Conservation (phyloP, 805 yeast genomes). For the Candida michaelii region DNA sequence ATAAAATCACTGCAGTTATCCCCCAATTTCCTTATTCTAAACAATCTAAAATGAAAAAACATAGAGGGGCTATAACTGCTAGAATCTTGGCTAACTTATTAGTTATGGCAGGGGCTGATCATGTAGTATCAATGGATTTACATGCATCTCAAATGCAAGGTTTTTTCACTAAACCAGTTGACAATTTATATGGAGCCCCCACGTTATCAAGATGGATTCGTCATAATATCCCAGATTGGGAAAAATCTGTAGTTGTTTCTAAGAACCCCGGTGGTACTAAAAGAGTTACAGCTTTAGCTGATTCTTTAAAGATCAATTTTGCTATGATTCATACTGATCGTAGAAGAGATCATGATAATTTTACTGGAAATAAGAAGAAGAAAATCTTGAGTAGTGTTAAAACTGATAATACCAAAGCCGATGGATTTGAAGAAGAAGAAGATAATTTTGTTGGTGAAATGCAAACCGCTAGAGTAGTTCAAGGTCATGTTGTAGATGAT, state of each 20-base stretch:
- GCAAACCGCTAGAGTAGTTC: constrained; percentile 93
- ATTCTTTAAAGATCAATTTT: constrained; percentile 88
- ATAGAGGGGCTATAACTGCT: constrained; percentile 98
- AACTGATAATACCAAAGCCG: constrained; percentile 21
- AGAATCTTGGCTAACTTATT: constrained; percentile 94
- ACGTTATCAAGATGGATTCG: constrained; percentile 94
- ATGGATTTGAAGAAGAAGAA: constrained; percentile 56
- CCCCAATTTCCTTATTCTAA: constrained; percentile 98
- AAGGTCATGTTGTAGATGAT: constrained; percentile 96
- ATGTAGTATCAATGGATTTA: constrained; percentile 95
- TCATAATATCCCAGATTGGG: constrained; percentile 81
- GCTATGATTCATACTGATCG: constrained; percentile 99
- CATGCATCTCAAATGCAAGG: constrained; percentile 99
- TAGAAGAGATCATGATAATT: constrained; percentile 77
- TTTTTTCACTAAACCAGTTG: constrained; percentile 95
- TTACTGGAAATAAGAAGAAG: constrained; percentile 38
- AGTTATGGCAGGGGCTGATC: constrained; percentile 99
- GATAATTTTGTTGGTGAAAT: constrained; percentile 74
- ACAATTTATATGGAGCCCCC: constrained; percentile 94
- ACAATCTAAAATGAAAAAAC: constrained; percentile 98
- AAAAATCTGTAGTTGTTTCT: constrained; percentile 93
- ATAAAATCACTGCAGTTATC: constrained; percentile 91
- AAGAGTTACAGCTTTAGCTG: constrained; percentile 97
- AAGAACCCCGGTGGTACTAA: constrained; percentile 99
- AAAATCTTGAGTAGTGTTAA: constrained; percentile 38